Percentiles rank a stretch among this genome's conserved stretches.
Evolutionary conservation across 257 asterid species (phyloP).

Genomic region (Nicotiana knightiana): DNA sequence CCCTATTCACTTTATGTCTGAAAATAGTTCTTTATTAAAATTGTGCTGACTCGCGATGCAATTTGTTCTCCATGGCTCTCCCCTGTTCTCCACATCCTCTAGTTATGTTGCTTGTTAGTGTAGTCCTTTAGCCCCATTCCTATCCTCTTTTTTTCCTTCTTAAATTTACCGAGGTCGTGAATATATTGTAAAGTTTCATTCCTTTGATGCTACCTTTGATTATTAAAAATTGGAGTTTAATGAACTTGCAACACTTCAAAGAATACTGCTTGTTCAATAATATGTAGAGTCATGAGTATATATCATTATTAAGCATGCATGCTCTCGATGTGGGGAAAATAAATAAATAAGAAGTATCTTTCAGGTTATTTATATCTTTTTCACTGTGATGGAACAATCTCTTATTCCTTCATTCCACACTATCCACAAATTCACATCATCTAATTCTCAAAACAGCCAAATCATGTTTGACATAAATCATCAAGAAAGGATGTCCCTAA

Average conservation of each 20-base stretch:
- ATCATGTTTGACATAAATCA: neutral
- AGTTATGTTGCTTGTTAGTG: neutral
- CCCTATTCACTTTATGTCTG: neutral
- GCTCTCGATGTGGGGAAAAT: too few species aligned
- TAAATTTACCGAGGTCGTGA: neutral
- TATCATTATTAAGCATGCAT: neutral
- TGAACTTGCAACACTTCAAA: neutral
- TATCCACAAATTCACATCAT: neutral
- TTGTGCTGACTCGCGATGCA: neutral
- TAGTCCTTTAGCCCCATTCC: neutral
- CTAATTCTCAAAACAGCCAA: neutral
- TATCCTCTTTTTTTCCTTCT: neutral
- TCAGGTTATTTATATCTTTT: neutral
- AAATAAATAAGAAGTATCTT: neutral
- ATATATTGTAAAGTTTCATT: neutral
- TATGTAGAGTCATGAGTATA: neutral
- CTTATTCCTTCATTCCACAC: neutral
- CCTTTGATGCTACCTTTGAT: conserved; percentile 3
- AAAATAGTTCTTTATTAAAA: neutral
- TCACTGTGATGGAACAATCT: neutral
- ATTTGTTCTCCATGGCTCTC: neutral
- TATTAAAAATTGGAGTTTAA: neutral
- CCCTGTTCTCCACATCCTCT: neutral
- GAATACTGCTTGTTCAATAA: neutral
- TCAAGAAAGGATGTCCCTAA: neutral